phyloP scores from a whole-genome alignment of 257 asterid species.

The Plantago major region DNA sequence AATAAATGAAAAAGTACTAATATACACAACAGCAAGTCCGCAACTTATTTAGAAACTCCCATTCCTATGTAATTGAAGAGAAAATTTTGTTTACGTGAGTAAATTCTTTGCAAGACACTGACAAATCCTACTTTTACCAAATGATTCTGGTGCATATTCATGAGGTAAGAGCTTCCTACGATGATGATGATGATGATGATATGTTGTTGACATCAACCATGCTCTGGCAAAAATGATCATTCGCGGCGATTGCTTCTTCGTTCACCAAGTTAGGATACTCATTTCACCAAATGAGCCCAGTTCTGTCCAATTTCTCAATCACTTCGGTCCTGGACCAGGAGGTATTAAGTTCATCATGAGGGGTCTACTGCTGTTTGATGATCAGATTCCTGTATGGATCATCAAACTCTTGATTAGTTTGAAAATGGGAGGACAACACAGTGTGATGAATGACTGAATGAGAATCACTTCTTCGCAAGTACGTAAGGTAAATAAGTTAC shows the following conservation, averaged over 20 bases:
- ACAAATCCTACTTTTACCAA: neutral
- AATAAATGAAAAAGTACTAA: too few species aligned
- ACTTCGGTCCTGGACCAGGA: constrained; percentile 2
- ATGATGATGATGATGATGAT: too few species aligned
- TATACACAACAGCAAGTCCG: too few species aligned
- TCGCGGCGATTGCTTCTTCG: neutral
- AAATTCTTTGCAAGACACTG: too few species aligned
- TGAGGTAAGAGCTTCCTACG: constrained; percentile 2
- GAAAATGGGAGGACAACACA: neutral
- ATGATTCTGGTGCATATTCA: neutral
- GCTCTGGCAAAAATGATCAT: neutral
- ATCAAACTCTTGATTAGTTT: neutral
- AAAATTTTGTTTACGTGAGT: too few species aligned
- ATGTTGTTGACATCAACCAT: neutral
- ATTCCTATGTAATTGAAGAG: too few species aligned
- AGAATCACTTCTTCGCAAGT: constrained; percentile 5
- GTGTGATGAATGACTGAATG: neutral
- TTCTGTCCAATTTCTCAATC: neutral
- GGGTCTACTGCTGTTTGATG: neutral
- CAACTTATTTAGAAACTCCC: too few species aligned
- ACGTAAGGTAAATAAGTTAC: neutral
- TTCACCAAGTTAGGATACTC: neutral
- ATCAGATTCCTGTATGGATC: constrained; percentile 3
- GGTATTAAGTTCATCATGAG: constrained; percentile 2
- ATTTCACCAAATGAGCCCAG: neutral